Conservation (phyloP, 1,284 basidiomycete genomes). For the Fomitopsis betulina region DNA sequence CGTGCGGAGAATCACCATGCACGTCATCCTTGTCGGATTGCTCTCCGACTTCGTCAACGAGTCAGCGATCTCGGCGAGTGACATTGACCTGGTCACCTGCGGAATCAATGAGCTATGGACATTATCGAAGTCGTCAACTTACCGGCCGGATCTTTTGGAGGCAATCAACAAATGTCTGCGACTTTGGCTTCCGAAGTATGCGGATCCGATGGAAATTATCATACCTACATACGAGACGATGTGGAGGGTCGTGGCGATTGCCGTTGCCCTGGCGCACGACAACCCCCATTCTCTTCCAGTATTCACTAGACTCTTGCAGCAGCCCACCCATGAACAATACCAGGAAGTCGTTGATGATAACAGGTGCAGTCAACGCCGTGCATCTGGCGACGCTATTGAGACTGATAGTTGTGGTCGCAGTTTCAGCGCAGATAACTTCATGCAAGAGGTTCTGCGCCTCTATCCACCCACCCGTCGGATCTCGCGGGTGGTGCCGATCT, state of each 20-base stretch:
- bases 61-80: constrained; percentile 24
- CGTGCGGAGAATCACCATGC: constrained; percentile 40
- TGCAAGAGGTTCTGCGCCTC: constrained; percentile 41
- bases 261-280: constrained; percentile 34
- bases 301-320: constrained; percentile 35
- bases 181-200: constrained; percentile 33
- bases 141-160: constrained; percentile 12
- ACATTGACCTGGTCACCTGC: constrained; percentile 30
- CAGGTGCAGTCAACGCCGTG: background rate
- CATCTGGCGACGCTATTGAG: background rate
- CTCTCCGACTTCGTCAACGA: constrained; percentile 29
- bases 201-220: constrained; percentile 43
- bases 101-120: constrained; percentile 39
- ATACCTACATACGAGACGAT: constrained; percentile 57
- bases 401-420: constrained; percentile 4
- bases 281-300: constrained; percentile 20
- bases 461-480: constrained; percentile 46
- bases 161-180: constrained; percentile 26
- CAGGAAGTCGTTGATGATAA: background rate
- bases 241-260: constrained; percentile 53
- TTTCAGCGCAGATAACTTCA: constrained; percentile 35
- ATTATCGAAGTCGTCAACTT: constrained; percentile 30
- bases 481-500: constrained; percentile 18
- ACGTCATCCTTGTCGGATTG: constrained; percentile 36
- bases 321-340: constrained; percentile 35